Conservation (phyloP, 441 rosid species). For the Bocquillonia castaneifolia region DNA sequence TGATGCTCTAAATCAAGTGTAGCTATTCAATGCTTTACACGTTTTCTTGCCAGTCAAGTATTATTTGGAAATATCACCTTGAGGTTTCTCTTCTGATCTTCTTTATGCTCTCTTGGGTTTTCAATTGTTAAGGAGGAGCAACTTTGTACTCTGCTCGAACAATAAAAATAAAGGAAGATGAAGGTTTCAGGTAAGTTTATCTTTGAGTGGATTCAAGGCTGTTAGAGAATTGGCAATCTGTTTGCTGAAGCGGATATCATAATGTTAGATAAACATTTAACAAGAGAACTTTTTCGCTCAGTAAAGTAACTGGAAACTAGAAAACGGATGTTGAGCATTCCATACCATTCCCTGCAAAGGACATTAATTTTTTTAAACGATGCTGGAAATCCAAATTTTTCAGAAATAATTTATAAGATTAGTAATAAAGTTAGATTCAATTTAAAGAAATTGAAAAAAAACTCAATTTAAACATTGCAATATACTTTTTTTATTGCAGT, state of each 20-base stretch:
- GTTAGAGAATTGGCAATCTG: neutral
- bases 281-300: neutral
- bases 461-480: neutral
- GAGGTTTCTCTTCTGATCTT: slow-evolving; percentile 9
- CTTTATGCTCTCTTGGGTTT: slow-evolving; percentile 13
- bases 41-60: neutral
- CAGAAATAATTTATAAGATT: too few relatives aligned
- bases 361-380: neutral
- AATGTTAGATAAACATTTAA: neutral
- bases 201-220: neutral
- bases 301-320: neutral
- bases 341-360: neutral
- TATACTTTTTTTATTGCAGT: too few relatives aligned
- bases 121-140: slow-evolving; percentile 51
- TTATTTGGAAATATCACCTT: neutral
- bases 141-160: slow-evolving; percentile 72
- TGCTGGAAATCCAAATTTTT: neutral
- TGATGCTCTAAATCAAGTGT: neutral
- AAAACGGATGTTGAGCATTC: neutral
- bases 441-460: neutral
- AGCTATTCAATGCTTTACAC: too few relatives aligned
- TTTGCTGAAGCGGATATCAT: neutral
- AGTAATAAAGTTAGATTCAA: too few relatives aligned
- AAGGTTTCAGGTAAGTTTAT: slow-evolving; percentile 59
- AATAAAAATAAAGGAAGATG: slow-evolving; percentile 85